A percentile compares a stretch with the other conserved stretches of the same genome.
These are phyloP conservation scores for Sporothrix euskadiensis DNA, from an alignment of 2,329 filamentous ascomycete genomes.

Conservation along the genomic window DNA sequence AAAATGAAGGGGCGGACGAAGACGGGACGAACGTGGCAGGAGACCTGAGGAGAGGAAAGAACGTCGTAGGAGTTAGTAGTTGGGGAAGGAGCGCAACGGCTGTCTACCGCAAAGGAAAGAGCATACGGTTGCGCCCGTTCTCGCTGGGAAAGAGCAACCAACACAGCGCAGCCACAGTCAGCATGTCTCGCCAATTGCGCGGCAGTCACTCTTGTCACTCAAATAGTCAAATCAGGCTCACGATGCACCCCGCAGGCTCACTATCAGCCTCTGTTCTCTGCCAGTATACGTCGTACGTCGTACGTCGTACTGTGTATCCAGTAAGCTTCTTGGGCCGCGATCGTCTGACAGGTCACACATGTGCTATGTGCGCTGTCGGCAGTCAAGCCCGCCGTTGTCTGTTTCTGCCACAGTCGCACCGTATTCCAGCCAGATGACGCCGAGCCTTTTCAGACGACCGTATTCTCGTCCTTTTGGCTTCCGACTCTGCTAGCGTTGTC, in stretches of 20 bases:
- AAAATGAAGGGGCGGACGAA: background rate
- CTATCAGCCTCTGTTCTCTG: background rate
- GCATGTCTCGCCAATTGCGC: background rate
- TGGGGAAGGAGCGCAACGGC: background rate
- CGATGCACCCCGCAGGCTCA: background rate
- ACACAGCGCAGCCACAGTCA: background rate
- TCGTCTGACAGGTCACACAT: slow-evolving; percentile 16
- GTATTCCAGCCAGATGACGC: background rate
- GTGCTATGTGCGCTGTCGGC: slow-evolving; percentile 1
- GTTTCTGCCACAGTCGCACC: background rate
- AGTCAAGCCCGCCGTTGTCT: background rate
- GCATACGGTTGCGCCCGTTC: background rate
- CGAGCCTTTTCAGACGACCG: background rate
- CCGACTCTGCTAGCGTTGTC: background rate
- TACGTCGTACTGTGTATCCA: background rate
- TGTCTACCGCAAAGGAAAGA: background rate
- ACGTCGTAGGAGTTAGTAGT: too few species aligned
- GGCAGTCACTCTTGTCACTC: too few species aligned
- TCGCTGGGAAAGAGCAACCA: background rate
- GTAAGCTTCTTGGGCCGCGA: background rate
- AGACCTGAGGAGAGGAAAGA: background rate
- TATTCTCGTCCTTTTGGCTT: background rate
- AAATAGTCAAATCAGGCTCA: background rate
- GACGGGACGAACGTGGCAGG: background rate
- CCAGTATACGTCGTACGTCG: background rate